Base-by-base conservation (phyloP, 805 yeast species). In the Ogataea nonfermentans region DNA sequence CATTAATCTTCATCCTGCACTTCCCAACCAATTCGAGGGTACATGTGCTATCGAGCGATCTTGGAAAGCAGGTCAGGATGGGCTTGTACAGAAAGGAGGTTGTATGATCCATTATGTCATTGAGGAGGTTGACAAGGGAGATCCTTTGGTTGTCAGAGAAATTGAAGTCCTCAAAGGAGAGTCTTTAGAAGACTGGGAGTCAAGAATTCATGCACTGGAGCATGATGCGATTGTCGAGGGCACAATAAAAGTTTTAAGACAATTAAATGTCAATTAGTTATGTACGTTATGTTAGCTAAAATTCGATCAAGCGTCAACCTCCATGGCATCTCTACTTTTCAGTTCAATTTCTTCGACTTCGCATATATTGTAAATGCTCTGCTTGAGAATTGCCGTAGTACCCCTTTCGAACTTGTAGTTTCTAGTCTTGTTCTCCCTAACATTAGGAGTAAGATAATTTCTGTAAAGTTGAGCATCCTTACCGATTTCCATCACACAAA, bases 81-180 rank as follows among this genome's bases (percentile, higher is more conserved):
- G 96, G 7, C 74, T 78, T 49, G 77, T 81, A 37, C 51, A 72
- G 7, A 76, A 74, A 48, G 96, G 95, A 11, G 99, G 99, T 2
- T 85, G 93, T 37, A 93, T 93, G 99, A 85, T 93, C 31, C 99
- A 93, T 67, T 78, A 84, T 56, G 98, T 93, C n/a, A 90, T 93
- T 51, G 86, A 89, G 33, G 95, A 86, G 54, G 99, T 93, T 6
- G 99, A 93, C 62, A 79, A 81, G 52, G 99, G 99, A 16, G 84
- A 82, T 52, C 97, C 99, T 2, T 63, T 93, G 29, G 65, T 93
- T 11, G 90, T 93, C 9, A 84, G 80, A 56, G 88, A 90, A 58
- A 62, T 93, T 24, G 82, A 76, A 3, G 73, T 91, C 29, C 63
- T 64, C 13, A 79, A 81, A 40, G 87, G 78, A 1, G 98, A 91